Base-by-base conservation (phyloP, 257 asterid species). In the Buddleja alternifolia region DNA sequence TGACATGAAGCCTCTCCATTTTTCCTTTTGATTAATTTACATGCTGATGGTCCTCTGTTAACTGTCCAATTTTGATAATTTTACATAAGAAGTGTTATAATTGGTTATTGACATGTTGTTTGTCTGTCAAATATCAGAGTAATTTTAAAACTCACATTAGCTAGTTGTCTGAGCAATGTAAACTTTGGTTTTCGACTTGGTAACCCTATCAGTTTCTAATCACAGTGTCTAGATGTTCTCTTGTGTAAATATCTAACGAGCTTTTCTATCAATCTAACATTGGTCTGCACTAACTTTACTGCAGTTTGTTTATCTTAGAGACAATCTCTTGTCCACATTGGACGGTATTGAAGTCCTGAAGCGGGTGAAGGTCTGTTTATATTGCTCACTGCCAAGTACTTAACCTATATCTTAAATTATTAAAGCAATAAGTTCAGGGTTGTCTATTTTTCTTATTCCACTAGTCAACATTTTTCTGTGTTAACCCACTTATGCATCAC, bases 271-370 rank as follows among this genome's bases (percentile, higher is more conserved):
- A 46, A 52, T 20, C 37, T 32, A 62, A 57, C 37, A 58, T 55
- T 53, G 29, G 39, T 54, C 10, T 46, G 44, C 40, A 60, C 47
- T 69, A 63, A 45, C 48, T 21, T 69, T 73, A 74, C 74, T 72
- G 85, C 91, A 94, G 99, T 94, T 94, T 83, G 96, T 94, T 72
- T 94, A 94, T 80, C 96, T 94, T 73, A 89, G 99, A 84, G 99
- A 94, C 83, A 94, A 94, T 76, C 86, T 87, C 62, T 81, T 94
- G 80, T 85, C 97, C n/a, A 63, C 92, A 41, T 68, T 94, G 85
- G 99, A 94, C 82, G 99, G 99, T 45, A 70, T 90, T 77, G 97
- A 91, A 80, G 87, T 80, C 73, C 86, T 94, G 82, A 86, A 81
- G 65, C 85, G 95, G 51, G 96, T 91, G 87, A 94, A 94, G 99